Evolutionary conservation across 2,329 filamentous ascomycete species (phyloP).

Genomic region (Sclerotinia sclerotiorum): DNA sequence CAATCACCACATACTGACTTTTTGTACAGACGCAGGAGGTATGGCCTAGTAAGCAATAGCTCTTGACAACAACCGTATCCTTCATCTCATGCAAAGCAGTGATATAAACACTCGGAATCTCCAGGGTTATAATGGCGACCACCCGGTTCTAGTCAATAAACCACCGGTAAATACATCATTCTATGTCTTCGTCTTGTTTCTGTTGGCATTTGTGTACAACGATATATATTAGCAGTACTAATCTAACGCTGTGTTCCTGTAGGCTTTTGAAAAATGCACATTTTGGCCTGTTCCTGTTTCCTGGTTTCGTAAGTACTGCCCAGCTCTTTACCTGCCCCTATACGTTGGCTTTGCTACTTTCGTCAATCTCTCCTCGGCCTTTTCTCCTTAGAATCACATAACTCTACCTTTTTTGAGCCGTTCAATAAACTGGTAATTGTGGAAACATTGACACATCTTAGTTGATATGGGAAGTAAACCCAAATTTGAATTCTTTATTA

Average conservation of each 20-base stretch:
- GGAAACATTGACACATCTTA: not conserved
- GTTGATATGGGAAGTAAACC: slow-evolving; percentile 3
- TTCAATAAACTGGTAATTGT: not conserved
- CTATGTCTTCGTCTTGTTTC: not conserved
- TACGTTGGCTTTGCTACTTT: not conserved
- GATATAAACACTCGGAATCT: not conserved
- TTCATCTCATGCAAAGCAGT: not conserved
- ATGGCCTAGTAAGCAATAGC: not conserved
- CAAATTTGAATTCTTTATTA: not conserved
- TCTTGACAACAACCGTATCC: not conserved
- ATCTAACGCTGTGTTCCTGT: not conserved
- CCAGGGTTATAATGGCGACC: not conserved
- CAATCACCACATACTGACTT: not conserved
- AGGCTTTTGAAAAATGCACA: not conserved
- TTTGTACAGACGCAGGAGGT: not conserved
- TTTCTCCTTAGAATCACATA: not conserved
- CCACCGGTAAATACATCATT: not conserved
- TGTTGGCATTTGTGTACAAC: not conserved
- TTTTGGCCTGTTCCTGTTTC: slow-evolving; percentile 1
- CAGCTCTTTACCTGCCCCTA: not conserved
- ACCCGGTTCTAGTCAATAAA: not conserved
- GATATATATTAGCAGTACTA: not conserved
- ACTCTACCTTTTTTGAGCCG: not conserved
- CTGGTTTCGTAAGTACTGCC: not conserved
- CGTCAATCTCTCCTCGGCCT: not conserved